Conservation (phyloP, 2,329 filamentous ascomycete genomes). For the Zalaria obscura region DNA sequence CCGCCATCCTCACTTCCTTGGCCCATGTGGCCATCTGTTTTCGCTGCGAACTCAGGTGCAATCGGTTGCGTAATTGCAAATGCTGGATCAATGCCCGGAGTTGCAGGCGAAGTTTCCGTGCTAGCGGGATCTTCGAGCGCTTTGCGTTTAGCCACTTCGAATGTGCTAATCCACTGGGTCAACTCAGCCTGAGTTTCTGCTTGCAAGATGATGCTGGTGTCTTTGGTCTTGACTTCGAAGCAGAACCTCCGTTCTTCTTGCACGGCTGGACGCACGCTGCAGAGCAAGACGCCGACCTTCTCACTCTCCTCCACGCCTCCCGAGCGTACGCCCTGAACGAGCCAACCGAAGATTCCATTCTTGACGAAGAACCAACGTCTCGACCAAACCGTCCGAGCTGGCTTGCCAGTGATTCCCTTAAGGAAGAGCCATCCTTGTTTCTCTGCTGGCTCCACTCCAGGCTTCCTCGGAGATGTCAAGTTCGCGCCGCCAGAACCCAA, state of each 20-base stretch:
- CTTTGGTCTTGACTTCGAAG: slow-evolving; percentile 98
- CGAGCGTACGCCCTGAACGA: slow-evolving; percentile 65
- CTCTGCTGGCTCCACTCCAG: slow-evolving; percentile 37
- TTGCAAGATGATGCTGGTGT: slow-evolving; percentile 75
- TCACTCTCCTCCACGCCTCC: slow-evolving; percentile 89
- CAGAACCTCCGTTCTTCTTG: slow-evolving; percentile 91
- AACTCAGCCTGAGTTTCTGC: slow-evolving; percentile 84
- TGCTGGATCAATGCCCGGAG: slow-evolving; percentile 48
- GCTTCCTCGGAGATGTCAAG: slow-evolving; percentile 37
- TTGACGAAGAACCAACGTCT: slow-evolving; percentile 93
- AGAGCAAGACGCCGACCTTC: slow-evolving; percentile 87
- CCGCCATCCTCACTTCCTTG: slow-evolving; percentile 40
- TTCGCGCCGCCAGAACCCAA: slow-evolving; percentile 49
- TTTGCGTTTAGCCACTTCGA: slow-evolving; percentile 86
- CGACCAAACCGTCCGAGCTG: slow-evolving; percentile 77
- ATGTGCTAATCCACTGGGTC: slow-evolving; percentile 87
- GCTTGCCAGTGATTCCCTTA: slow-evolving; percentile 70
- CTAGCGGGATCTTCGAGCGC: slow-evolving; percentile 62
- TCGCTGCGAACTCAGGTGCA: slow-evolving; percentile 81
- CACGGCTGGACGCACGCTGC: slow-evolving; percentile 79
- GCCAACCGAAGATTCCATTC: slow-evolving; percentile 89
- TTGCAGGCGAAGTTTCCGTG: slow-evolving; percentile 29
- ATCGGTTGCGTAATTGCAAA: slow-evolving; percentile 86
- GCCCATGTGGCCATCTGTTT: slow-evolving; percentile 51
- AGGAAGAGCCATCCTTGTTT: slow-evolving; percentile 95